Conservation (phyloP, 2,329 filamentous ascomycete genomes). For the Drechslerella dactyloides region DNA sequence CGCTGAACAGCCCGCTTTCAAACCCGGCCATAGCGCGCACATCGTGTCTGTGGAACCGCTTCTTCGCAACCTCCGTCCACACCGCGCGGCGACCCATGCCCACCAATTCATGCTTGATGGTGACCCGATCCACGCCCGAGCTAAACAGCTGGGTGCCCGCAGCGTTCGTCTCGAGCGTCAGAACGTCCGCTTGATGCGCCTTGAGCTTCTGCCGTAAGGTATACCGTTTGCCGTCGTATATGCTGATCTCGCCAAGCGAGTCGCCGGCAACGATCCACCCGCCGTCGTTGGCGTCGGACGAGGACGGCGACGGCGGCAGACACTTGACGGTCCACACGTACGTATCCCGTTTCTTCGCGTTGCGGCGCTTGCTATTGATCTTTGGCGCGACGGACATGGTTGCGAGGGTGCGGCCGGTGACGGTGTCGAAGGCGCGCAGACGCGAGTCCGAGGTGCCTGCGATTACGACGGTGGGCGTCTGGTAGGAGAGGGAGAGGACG, state of each 20-base stretch:
- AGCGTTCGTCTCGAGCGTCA: slow-evolving; percentile 80
- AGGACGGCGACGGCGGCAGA: slow-evolving; percentile 52
- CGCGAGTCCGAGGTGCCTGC: slow-evolving; percentile 95
- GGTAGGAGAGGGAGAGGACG: slow-evolving; percentile 89
- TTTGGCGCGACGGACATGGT: slow-evolving; percentile 87
- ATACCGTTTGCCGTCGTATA: slow-evolving; percentile 93
- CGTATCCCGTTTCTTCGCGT: slow-evolving; percentile 69
- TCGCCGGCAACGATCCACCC: slow-evolving; percentile 81
- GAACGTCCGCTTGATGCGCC: slow-evolving; percentile 84
- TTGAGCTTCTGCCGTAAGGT: slow-evolving; percentile 84
- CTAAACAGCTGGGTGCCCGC: slow-evolving; percentile 85
- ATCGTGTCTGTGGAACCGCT: slow-evolving; percentile 88
- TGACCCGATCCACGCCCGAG: slow-evolving; percentile 88
- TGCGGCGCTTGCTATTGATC: slow-evolving; percentile 63
- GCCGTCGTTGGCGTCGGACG: slow-evolving; percentile 71
- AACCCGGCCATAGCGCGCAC: slow-evolving; percentile 93
- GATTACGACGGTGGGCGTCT: slow-evolving; percentile 79
- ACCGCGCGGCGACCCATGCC: slow-evolving; percentile 66
- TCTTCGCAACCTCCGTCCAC: slow-evolving; percentile 86
- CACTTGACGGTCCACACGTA: slow-evolving; percentile 94
- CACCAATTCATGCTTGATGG: slow-evolving; percentile 77
- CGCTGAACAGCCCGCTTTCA: slow-evolving; percentile 80
- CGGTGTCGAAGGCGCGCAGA: slow-evolving; percentile 88
- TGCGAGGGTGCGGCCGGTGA: slow-evolving; percentile 75
- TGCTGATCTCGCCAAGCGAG: slow-evolving; percentile 88